Conservation (phyloP, 2,329 filamentous ascomycete genomes). For the Ceratocystiopsis sp. region DNA sequence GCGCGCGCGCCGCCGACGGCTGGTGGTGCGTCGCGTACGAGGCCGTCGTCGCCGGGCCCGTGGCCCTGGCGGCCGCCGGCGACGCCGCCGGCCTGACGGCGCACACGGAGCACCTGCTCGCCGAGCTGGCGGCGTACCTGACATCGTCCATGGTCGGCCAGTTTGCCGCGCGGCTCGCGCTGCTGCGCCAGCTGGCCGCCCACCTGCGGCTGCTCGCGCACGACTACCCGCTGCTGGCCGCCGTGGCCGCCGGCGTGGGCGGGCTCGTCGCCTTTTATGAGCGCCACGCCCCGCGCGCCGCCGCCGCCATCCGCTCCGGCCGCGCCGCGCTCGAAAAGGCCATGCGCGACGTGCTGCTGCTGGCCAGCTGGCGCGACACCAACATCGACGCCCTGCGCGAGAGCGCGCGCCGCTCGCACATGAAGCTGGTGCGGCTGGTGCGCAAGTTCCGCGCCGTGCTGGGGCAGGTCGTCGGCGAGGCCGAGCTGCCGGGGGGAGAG, state of each 20-base stretch:
- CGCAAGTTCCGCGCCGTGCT: constrained; percentile 75
- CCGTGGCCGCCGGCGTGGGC: constrained; percentile 46
- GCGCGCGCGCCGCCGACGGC: constrained; percentile 58
- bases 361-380: constrained; percentile 96
- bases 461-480: constrained; percentile 45
- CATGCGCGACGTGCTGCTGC: constrained; percentile 79
- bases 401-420: constrained; percentile 77
- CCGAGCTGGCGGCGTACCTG: constrained; percentile 66
- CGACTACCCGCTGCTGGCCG: constrained; percentile 39
- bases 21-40: constrained; percentile 99
- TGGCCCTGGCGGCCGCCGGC: constrained; percentile 37
- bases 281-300: constrained; percentile 50
- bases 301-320: constrained; percentile 48
- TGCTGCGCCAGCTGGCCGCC: constrained; percentile 47
- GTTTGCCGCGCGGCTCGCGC: constrained; percentile 51
- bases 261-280: constrained; percentile 66
- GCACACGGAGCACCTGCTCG: constrained; percentile 54
- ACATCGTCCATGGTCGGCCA: constrained; percentile 66
- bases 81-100: constrained; percentile 30
- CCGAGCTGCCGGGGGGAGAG: constrained; percentile 45
- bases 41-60: constrained; percentile 61
- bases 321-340: constrained; percentile 68
- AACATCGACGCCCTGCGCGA: constrained; percentile 82
- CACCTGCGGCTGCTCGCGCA: constrained; percentile 46
- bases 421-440: constrained; percentile 80